phyloP scores from a whole-genome alignment of 129 eudicot genomes.

The Rutidosis leptorrhynchoides region DNA sequence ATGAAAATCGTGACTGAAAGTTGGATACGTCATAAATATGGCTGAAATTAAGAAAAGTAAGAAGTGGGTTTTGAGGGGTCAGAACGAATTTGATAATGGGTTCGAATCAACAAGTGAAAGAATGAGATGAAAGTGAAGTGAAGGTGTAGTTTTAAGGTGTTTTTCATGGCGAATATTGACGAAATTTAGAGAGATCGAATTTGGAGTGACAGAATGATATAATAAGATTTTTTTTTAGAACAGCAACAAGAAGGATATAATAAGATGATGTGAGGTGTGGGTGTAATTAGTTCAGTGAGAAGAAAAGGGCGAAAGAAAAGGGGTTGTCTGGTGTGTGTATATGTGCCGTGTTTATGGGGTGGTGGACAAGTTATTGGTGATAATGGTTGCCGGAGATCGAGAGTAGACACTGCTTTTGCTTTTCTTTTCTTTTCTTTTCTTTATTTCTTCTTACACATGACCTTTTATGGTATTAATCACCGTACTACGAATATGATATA shows the following conservation, averaged over 20 bases:
- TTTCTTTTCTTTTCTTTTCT: not conserved
- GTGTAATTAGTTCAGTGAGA: slow-evolving; percentile 12
- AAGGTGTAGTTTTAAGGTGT: not conserved
- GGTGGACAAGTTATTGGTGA: slow-evolving; percentile 25
- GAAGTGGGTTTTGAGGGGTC: not conserved
- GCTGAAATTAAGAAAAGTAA: slow-evolving; percentile 5
- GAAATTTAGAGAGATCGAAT: not conserved
- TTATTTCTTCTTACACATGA: not conserved
- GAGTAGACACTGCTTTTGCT: slow-evolving; percentile 16
- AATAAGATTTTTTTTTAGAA: no score
- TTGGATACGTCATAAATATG: slow-evolving; percentile 1
- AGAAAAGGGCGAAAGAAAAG: slow-evolving; percentile 42
- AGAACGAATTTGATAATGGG: not conserved
- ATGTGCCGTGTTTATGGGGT: slow-evolving; percentile 29
- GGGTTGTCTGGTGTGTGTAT: slow-evolving; percentile 31
- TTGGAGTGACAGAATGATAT: not conserved
- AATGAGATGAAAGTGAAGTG: not conserved
- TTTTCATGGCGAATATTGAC: slow-evolving; percentile 3
- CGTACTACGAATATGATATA: no score
- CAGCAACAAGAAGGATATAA: not conserved
- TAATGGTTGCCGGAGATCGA: slow-evolving; percentile 33
- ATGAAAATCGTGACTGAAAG: slow-evolving; percentile 16
- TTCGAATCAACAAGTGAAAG: not conserved
- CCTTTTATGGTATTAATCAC: not conserved
- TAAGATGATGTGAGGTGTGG: not conserved